phyloP scores from a whole-genome alignment of 805 yeast genomes.

The Yarrowia sp. region DNA sequence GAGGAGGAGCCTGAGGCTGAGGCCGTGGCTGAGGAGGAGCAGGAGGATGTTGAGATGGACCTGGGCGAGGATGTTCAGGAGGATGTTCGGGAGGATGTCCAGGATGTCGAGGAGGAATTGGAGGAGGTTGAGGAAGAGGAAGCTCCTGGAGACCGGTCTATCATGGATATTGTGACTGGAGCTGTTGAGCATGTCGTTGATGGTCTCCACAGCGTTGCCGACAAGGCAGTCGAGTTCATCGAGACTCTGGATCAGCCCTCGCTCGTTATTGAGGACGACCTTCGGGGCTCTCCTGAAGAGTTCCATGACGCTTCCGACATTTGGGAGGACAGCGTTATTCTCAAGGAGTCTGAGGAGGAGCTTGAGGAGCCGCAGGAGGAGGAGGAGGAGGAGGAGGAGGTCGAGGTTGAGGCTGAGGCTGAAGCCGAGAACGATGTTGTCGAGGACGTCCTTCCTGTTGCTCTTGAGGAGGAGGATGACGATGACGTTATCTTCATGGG shows the following conservation, averaged over 20 bases:
- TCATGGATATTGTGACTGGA: neutral
- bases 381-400: neutral
- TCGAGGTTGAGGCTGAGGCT: neutral
- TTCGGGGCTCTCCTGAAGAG: neutral
- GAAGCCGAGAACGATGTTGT: too few relatives aligned
- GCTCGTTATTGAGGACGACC: too few relatives aligned
- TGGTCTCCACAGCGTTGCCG: neutral
- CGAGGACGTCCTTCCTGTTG: too few relatives aligned
- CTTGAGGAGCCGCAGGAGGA: neutral
- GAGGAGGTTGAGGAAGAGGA: neutral
- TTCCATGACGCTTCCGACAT: neutral
- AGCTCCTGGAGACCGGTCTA: neutral
- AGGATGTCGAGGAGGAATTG: neutral
- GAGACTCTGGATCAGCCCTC: neutral
- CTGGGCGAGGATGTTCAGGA: neutral
- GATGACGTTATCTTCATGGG: too few relatives aligned
- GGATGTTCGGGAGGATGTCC: neutral
- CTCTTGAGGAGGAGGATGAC: too few relatives aligned
- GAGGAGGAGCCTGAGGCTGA: too few relatives aligned
- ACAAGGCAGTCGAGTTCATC: neutral
- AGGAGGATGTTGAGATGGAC: neutral
- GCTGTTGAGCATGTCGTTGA: neutral
- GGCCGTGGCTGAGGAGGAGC: neutral
- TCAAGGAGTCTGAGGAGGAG: neutral
- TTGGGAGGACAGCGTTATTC: neutral